phyloP scores from a whole-genome alignment of 2,329 filamentous ascomycete species.

The Tolypocladium paradoxum region DNA sequence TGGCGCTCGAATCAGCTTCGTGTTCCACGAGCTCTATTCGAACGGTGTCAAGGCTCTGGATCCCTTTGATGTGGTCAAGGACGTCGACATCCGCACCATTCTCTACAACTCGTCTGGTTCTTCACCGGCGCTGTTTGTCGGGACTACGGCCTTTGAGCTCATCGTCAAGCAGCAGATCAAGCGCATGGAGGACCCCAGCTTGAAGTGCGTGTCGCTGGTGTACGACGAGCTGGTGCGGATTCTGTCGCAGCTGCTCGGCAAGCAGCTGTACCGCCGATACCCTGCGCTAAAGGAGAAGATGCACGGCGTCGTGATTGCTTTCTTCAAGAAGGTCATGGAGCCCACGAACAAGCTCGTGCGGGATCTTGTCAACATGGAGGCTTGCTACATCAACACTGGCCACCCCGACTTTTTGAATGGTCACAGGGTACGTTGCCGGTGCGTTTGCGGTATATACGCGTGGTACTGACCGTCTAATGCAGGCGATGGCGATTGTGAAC shows the following conservation, averaged over 20 bases:
- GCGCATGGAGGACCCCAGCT: conserved; percentile 85
- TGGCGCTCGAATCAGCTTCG: conserved; percentile 95
- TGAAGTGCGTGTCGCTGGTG: conserved; percentile 95
- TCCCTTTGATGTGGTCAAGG: conserved; percentile 94
- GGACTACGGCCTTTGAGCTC: conserved; percentile 94
- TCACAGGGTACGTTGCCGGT: conserved; percentile 52
- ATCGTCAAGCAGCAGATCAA: conserved; percentile 99
- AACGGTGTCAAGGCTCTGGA: conserved; percentile 97
- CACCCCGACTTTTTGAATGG: conserved; percentile 97
- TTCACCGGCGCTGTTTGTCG: conserved; percentile 91
- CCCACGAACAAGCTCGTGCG: conserved; percentile 94
- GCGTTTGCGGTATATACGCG: conserved; percentile 1
- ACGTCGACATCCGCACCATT: conserved; percentile 92
- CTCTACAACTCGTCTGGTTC: conserved; percentile 99
- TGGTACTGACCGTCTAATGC: conserved; percentile 3
- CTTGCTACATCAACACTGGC: conserved; percentile 96
- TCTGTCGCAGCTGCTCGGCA: conserved; percentile 76
- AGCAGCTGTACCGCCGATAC: conserved; percentile 84
- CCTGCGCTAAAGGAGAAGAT: conserved; percentile 95
- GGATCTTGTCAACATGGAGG: conserved; percentile 90
- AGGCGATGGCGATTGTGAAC: conserved; percentile 96
- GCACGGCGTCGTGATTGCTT: conserved; percentile 79
- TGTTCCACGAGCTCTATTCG: conserved; percentile 96
- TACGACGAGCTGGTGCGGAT: conserved; percentile 98
- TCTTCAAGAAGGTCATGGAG: conserved; percentile 98